A percentile compares a stretch with the other conserved stretches of the same genome.
Evolutionary conservation across 257 asterid genomes (phyloP).

Genomic region (Solanum pimpinellifolium): DNA sequence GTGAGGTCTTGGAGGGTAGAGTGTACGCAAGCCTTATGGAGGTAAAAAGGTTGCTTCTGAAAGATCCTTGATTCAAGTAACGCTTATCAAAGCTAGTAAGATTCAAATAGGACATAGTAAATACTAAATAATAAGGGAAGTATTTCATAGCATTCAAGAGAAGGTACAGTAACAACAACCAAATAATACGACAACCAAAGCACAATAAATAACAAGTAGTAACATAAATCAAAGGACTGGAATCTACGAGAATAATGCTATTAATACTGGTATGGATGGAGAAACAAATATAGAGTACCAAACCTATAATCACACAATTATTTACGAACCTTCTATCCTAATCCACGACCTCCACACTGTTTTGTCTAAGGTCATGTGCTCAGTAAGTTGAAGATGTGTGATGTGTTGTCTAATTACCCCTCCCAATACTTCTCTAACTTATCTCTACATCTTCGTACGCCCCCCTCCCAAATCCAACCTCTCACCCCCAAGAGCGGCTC

Average conservation of each 20-base stretch:
- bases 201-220: not conserved
- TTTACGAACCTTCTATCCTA: not conserved
- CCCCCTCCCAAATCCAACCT: not conserved
- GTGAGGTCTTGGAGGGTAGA: not conserved
- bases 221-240: not conserved
- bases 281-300: not conserved
- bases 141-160: not conserved
- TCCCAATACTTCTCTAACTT: not conserved
- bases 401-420: not conserved
- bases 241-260: not conserved
- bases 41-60: not conserved
- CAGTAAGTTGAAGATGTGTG: not conserved
- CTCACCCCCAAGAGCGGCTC: not conserved
- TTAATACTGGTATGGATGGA: not conserved
- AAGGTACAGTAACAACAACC: not conserved
- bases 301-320: not conserved
- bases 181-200: not conserved
- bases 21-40: not conserved
- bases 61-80: not conserved
- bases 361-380: not conserved
- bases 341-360: not conserved
- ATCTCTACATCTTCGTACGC: not conserved
- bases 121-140: not conserved
- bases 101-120: not conserved
- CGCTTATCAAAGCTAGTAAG: not conserved